Evolutionary conservation across 169 alveolate species (phyloP), one percentile per base, ranked within the genome.

Genomic region (Cyclospora cayetanensis): DNA sequence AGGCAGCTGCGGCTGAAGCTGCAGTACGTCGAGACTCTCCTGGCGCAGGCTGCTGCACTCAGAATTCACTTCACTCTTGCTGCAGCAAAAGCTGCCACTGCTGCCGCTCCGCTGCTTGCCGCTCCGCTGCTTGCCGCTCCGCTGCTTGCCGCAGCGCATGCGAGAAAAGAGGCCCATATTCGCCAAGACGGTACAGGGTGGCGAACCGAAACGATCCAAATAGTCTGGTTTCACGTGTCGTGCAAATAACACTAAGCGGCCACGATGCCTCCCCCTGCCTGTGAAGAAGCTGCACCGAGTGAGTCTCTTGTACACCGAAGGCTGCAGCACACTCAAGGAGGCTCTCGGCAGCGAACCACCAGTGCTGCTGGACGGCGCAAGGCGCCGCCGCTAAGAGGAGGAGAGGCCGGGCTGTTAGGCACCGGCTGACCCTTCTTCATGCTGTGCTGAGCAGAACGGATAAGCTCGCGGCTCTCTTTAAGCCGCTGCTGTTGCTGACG

Each of bases 41-140:
- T 79, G 89, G 27, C 89, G 89, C 50, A 79, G 89, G 89, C 89
- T 79, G 72, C 89, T 79, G 89, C 89, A 79, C 35, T 79, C 89
- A 60, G 89, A 79, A 74, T 52, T 74, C 41, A 41, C 72, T 74
- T 79, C 89, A 35, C 89, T 79, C 74, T 79, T 79, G 72, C 89
- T 79, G 72, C 89, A 46, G 89, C 74, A 52, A 74, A 79, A 52
- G 53, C 89, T 79, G n/a, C n/a, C n/a, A 74, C 41, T 79, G 89
- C 89, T 74, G 85, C 85, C 55, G 65, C 63, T 52, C 72, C 89
- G 74, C n/a, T n/a, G n/a, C n/a, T n/a, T n/a, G n/a, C n/a, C n/a
- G n/a, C n/a, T n/a, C n/a, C n/a, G n/a, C n/a, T n/a, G n/a, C n/a
- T n/a, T n/a, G n/a, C n/a, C n/a, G n/a, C n/a, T n/a, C n/a, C n/a